Evolutionary conservation across 1,284 basidiomycete genomes (phyloP).

Genomic region (Erythrobasidium hasegawianum): DNA sequence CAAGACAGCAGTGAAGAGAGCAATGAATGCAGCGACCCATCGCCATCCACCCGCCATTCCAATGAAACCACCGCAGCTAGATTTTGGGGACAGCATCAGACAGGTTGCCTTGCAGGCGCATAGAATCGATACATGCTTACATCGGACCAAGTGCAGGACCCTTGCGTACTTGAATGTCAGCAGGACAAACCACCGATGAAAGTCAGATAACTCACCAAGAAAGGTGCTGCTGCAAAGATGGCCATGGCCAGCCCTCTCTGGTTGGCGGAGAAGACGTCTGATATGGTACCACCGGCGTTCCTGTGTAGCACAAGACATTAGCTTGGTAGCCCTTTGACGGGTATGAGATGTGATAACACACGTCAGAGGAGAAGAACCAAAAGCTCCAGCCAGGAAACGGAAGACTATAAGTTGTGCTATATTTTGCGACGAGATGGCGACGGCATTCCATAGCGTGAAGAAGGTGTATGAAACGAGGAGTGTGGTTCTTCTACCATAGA

Average conservation of each 20-base stretch:
- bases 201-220: constrained; percentile 4
- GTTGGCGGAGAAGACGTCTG: constrained; percentile 52
- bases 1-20: constrained; percentile 35
- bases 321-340: no score
- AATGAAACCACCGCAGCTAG: background rate
- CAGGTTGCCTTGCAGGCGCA: no score
- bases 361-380: constrained; percentile 60
- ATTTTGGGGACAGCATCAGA: no score
- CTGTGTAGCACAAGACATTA: no score
- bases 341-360: no score
- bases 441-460: constrained; percentile 63
- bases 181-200: background rate
- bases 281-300: constrained; percentile 61
- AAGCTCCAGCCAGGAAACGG: constrained; percentile 61
- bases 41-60: constrained; percentile 33
- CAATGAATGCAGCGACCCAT: constrained; percentile 34
- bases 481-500: constrained; percentile 58
- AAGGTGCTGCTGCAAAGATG: constrained; percentile 36
- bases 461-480: constrained; percentile 58
- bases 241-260: constrained; percentile 31
- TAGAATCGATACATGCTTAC: no score
- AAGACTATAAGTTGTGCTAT: constrained; percentile 58
- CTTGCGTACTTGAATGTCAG: background rate
- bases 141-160: constrained; percentile 35
- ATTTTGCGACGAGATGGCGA: constrained; percentile 61